Base-by-base conservation (phyloP, 192 early-diverging fungal genomes). In the Coemansia sp. region DNA sequence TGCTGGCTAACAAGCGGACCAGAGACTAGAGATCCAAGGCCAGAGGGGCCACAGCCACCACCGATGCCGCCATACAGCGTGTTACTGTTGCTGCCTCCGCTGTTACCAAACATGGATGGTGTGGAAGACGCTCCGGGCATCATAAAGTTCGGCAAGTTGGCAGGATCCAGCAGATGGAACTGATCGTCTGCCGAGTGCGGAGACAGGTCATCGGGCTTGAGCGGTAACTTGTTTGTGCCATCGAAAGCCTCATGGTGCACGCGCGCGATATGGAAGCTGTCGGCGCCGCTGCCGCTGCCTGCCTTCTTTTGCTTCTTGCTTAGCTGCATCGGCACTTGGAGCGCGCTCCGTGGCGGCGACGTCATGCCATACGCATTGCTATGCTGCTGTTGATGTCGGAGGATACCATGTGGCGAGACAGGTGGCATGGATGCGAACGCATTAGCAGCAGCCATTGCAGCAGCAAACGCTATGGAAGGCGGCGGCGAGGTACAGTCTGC, bases 181-280 rank as follows among this genome's bases (percentile, higher is more conserved):
- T 73, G 69, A 39, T 81, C 70, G 52, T 75, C 79, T 8, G 70
- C 59, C 6, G 66, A 52, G n/a, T 53, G 52, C 20, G 68, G 65
- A 52, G 60, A 63, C 5, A 71, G 31, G 58, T 71, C 77, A 37
- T 80, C 77, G 7, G 71, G 72, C 72, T 80, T 80, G 28, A 80
- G 60, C 23, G 77, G 77, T 58, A 74, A 68, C 68, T 71, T 71
- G 53, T 80, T 74, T n/a, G 77, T 74, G 51, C 77, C 77, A 42
- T 80, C 77, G 31, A 80, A 80, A 13, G 77, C 72, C 52, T 74
- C 77, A 33, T 80, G 72, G 59, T 80, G 72, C 33, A 80, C 77
- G 23, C 77, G 77, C 55, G 77, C 77, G 21, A 61, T 59, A 45
- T 64, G 60, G 61, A 59, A 73, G 31, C 67, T 58, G 49, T 63